Evolutionary conservation across 768 basidiomycete genomes (phyloP).

Genomic region (Megacollybia marginata): DNA sequence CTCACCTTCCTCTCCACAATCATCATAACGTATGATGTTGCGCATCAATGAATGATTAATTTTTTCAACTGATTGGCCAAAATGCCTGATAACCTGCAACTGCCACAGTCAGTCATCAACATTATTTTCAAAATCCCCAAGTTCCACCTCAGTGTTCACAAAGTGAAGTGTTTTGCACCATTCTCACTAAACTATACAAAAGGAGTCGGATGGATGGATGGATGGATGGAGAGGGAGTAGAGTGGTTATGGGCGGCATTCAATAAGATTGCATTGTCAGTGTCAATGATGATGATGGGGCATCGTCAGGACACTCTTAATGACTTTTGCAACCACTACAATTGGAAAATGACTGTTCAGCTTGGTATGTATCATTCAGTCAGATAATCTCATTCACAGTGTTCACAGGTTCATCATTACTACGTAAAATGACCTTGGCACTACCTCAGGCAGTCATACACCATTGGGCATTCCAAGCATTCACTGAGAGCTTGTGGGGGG

Average conservation of each 20-base stretch:
- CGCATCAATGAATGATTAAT: no score
- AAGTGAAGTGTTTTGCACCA: constrained; percentile 7
- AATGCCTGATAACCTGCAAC: neutral
- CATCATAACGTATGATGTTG: no score
- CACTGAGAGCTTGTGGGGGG: constrained; percentile 7
- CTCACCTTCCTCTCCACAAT: neutral
- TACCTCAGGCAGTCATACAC: constrained; percentile 13
- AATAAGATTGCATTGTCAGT: constrained; percentile 21
- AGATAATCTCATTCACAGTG: neutral
- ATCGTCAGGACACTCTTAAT: no score
- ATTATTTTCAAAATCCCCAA: constrained; percentile 9
- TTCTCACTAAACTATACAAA: constrained; percentile 17
- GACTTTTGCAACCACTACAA: constrained; percentile 7
- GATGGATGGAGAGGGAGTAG: constrained; percentile 29
- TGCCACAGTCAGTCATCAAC: neutral
- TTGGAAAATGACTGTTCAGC: neutral
- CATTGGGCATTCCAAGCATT: constrained; percentile 5
- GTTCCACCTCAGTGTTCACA: constrained; percentile 21
- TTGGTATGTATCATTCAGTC: neutral
- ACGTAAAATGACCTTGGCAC: constrained; percentile 3
- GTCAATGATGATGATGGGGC: constrained; percentile 25
- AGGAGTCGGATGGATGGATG: constrained; percentile 21
- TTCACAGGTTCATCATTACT: constrained; percentile 3
- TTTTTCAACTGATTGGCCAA: no score
- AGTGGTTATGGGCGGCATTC: no score